phyloP scores from a whole-genome alignment of 139 green algal species.

The Chlorella vulgaris region DNA sequence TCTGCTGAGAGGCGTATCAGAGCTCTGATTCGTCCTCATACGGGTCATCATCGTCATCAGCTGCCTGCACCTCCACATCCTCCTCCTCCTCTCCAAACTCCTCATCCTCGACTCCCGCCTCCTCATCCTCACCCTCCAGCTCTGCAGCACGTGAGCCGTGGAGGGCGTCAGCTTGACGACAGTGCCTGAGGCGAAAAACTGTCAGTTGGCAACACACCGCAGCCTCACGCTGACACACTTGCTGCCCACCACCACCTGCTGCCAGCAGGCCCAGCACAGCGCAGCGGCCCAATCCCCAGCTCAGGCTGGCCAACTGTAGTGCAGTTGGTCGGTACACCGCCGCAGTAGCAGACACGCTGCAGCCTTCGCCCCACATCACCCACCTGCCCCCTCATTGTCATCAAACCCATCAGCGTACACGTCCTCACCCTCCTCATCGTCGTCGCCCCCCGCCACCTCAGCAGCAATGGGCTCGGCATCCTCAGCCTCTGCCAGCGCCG shows the following conservation, averaged over 20 bases:
- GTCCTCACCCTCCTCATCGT: not conserved
- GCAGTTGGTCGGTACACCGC: too few species aligned
- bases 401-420: slow-evolving; percentile 28
- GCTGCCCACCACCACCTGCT: too few species aligned
- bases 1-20: not conserved
- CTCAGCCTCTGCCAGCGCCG: not conserved
- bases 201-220: too few species aligned
- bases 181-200: too few species aligned
- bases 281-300: too few species aligned
- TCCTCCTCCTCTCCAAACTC: not conserved
- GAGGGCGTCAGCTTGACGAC: not conserved
- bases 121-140: not conserved
- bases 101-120: not conserved
- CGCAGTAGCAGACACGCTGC: too few species aligned
- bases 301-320: too few species aligned
- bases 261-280: too few species aligned
- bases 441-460: not conserved
- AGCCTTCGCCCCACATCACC: not conserved
- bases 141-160: not conserved
- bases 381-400: slow-evolving; percentile 20
- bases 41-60: slow-evolving; percentile 8
- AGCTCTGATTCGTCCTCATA: not conserved
- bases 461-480: not conserved
- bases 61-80: not conserved
- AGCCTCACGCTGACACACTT: too few species aligned